Percentiles rank a stretch among this genome's conserved stretches.
These are phyloP conservation scores for Chrysanthemum makinoi DNA, from an alignment of 129 eudicot genomes.

Conservation along the genomic window DNA sequence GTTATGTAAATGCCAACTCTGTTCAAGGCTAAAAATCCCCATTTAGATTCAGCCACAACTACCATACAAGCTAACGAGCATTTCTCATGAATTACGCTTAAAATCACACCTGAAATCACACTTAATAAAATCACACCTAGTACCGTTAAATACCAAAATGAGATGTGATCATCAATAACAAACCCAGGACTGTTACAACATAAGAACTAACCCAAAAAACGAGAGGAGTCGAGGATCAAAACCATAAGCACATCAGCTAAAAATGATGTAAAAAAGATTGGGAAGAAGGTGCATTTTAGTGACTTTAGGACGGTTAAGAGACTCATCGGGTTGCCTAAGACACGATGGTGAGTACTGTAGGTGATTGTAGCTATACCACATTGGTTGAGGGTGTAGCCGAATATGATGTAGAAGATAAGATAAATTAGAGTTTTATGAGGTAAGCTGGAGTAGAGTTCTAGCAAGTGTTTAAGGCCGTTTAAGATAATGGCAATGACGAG, in stretches of 20 bases:
- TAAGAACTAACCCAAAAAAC: neutral
- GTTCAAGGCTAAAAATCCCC: constrained; percentile 48
- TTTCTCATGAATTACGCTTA: constrained; percentile 21
- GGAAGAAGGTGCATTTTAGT: constrained; percentile 36
- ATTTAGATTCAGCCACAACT: constrained; percentile 48
- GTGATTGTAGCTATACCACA: constrained; percentile 50
- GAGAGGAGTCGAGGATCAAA: neutral
- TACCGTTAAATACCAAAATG: neutral
- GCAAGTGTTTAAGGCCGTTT: neutral
- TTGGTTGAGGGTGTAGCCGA: constrained; percentile 26
- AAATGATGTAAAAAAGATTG: constrained; percentile 16
- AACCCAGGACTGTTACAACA: constrained; percentile 20
- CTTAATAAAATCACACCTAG: constrained; percentile 4
- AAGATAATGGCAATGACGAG: constrained; percentile 10
- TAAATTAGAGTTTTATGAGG: neutral
- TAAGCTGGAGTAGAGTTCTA: neutral
- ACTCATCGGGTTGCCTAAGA: constrained; percentile 51
- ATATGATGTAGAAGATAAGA: constrained; percentile 25
- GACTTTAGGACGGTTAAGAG: constrained; percentile 41
- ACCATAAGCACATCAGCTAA: constrained; percentile 26
- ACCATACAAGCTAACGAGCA: constrained; percentile 47
- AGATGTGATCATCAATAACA: neutral
- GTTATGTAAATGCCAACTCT: constrained; percentile 36
- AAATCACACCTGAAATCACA: neutral
- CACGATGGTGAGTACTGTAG: constrained; percentile 46